Base-by-base conservation (phyloP, 441 rosid genomes). In the Euphorbia celastroides region DNA sequence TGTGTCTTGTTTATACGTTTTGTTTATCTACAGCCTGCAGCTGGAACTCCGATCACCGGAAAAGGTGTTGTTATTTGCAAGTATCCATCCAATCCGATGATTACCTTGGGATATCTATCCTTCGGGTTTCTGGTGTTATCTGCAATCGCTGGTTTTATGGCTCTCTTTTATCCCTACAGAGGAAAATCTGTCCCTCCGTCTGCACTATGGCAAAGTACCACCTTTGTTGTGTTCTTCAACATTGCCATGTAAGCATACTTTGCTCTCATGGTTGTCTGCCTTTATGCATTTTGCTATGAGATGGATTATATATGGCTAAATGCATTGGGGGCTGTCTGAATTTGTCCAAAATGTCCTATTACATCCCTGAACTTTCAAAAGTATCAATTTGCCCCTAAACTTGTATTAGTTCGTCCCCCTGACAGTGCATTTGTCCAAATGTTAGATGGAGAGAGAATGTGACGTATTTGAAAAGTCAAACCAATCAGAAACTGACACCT, bases 91-190 rank as follows among this genome's bases (percentile, higher is more conserved):
- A 96, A 89, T 81, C 96, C 94, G 1, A 78, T 87, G 0, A 91
- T 91, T 13, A 76, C 65, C 38, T 78, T 89, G 70, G 98, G 96
- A 23, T 88, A 76, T 70, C 76, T 94, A 17, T 92, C 96, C 28
- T 78, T 85, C 59, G 88, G 59, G 8, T 94, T 88, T 72, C 97
- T 94, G 26, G 32, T 82, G 2, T 79, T 86, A 23, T 75, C 88
- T 32, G 62, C 92, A 8, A 66, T 66, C 1, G 89, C 82, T 1
- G 99, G 98, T 0, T 86, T 80, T 72, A 23, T 73, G 38, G 82
- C 98, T 59, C 83, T 92, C 65, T 88, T 94, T 80, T 81, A 89
- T 64, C 88, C 97, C 41, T 94, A 94, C 84, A 84, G 82, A 74
- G 97, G 97, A 26, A 94, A 77, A 75, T 71, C 89, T 64, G 81